Base-by-base conservation (phyloP, 73 alveolate species). In the Paramecium caudatum region DNA sequence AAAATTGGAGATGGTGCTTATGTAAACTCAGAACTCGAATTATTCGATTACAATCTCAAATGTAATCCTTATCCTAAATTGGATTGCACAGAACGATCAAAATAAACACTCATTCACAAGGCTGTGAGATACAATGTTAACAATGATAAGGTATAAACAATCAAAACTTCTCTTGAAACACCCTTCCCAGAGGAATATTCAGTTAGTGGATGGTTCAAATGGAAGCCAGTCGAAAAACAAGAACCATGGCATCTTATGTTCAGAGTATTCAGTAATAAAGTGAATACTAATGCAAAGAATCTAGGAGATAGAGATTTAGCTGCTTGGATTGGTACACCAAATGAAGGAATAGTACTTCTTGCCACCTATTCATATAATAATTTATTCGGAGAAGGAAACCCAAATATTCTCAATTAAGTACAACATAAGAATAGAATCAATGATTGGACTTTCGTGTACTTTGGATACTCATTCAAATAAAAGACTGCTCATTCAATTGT, bases 211-310 rank as follows among this genome's bases (percentile, higher is more conserved):
- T 74, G 88, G 88, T 74, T 74, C 69, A 74, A 74, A 74, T 74
- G 88, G 88, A 74, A 41, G 13, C 5, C 17, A 74, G 7, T 74
- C 7, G 88, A 74, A n/a, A 74, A 74, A 1, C 43, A 74, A 39
- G 88, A 74, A 43, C 88, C 88, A 39, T 74, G 88, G 88, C 88
- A 74, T 74, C 43, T 74, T 16, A 37, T 74, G 62, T 74, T 74
- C 88, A 74, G 88, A 74, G 68, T 74, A 7, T 74, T 41, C 32
- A 17, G 47, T n/a, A 41, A 63, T 21, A 74, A 74, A 74, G 88
- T 39, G 47, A 74, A 74, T 74, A 27, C 36, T 5, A 74, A 74
- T 74, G 88, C 88, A 3, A 74, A 74, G 65, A 43, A 39, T 5
- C 19, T 74, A 17, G 88, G 88, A 74, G 88, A 74, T 39, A 74